A percentile compares a stretch with the other conserved stretches of the same genome.
These are phyloP conservation scores for Alnus rubra DNA, from an alignment of 306 rosid species.

Conservation along the genomic window DNA sequence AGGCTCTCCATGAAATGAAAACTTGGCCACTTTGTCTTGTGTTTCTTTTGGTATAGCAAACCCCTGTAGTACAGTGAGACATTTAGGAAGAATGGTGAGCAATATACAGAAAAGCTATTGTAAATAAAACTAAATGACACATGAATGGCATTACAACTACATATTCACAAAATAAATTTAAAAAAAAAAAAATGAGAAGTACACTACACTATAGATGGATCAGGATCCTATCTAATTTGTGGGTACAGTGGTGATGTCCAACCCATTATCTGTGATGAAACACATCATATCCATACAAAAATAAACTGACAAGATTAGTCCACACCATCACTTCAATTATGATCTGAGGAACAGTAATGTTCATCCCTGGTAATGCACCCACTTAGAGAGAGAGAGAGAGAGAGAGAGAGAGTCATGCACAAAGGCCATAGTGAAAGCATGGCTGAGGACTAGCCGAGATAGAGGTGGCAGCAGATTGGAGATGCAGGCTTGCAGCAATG, in stretches of 20 bases:
- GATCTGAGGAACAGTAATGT: slow-evolving; percentile 6
- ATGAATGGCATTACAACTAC: slow-evolving; percentile 19
- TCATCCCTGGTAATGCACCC: neutral
- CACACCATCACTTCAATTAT: slow-evolving; percentile 6
- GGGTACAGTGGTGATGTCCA: neutral
- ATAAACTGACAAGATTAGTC: slow-evolving; percentile 11
- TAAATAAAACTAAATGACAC: slow-evolving; percentile 14
- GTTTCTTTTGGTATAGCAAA: slow-evolving; percentile 85
- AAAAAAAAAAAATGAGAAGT: neutral
- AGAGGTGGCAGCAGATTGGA: slow-evolving; percentile 1
- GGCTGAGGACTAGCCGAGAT: neutral
- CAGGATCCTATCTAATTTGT: slow-evolving; percentile 8
- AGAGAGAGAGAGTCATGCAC: too few relatives aligned
- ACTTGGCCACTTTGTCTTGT: slow-evolving; percentile 75
- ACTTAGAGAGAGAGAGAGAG: neutral
- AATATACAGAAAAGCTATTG: slow-evolving; percentile 20
- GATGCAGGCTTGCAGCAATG: slow-evolving; percentile 12
- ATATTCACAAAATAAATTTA: slow-evolving; percentile 12
- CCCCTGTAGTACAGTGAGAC: slow-evolving; percentile 51
- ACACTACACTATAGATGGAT: too few relatives aligned
- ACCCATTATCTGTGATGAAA: neutral
- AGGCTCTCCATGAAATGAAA: slow-evolving; percentile 86
- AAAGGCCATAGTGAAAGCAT: neutral
- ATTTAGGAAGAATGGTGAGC: slow-evolving; percentile 10
- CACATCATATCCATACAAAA: slow-evolving; percentile 1